A percentile compares a stretch with the other conserved stretches of the same genome.
phyloP scores from a whole-genome alignment of 768 basidiomycete genomes.

The Russula abietina region DNA sequence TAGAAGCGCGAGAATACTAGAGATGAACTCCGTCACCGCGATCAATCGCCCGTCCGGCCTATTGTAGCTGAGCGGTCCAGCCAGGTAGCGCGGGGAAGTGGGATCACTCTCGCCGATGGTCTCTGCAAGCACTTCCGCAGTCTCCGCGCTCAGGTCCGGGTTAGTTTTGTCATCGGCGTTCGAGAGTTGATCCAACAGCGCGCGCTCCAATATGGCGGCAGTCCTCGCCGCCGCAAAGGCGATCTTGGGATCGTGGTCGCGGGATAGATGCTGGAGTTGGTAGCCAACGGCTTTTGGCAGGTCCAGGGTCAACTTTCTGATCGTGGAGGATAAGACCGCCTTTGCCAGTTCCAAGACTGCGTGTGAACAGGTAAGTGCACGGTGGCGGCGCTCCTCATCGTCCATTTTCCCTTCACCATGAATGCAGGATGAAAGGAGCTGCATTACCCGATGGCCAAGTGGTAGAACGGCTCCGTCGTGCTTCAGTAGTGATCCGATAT shows the following conservation, averaged over 20 bases:
- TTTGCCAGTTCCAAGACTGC: slow-evolving; percentile 11
- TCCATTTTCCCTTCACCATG: slow-evolving; percentile 11
- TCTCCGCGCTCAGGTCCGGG: too few species aligned
- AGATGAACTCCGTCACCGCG: slow-evolving; percentile 2
- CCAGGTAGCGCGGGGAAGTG: neutral
- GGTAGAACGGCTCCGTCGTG: neutral
- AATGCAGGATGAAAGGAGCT: slow-evolving; percentile 5
- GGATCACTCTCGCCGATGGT: too few species aligned
- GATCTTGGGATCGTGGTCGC: too few species aligned
- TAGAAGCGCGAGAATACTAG: neutral
- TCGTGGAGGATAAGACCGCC: neutral
- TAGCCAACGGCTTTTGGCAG: neutral
- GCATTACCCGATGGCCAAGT: neutral
- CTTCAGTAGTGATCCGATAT: slow-evolving; percentile 3
- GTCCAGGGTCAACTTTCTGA: neutral
- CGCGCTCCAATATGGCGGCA: too few species aligned
- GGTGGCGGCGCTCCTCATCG: slow-evolving; percentile 2
- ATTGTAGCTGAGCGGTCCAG: neutral
- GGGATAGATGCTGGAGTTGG: neutral
- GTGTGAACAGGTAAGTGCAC: slow-evolving; percentile 10
- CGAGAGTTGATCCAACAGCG: too few species aligned
- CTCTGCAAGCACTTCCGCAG: too few species aligned
- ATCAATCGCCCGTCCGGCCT: neutral
- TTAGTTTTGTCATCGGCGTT: too few species aligned
- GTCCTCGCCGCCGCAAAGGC: too few species aligned